Percentiles rank a stretch among this genome's conserved stretches.
phyloP scores from a whole-genome alignment of 2,329 filamentous ascomycete species.

The Colletotrichum lini region DNA sequence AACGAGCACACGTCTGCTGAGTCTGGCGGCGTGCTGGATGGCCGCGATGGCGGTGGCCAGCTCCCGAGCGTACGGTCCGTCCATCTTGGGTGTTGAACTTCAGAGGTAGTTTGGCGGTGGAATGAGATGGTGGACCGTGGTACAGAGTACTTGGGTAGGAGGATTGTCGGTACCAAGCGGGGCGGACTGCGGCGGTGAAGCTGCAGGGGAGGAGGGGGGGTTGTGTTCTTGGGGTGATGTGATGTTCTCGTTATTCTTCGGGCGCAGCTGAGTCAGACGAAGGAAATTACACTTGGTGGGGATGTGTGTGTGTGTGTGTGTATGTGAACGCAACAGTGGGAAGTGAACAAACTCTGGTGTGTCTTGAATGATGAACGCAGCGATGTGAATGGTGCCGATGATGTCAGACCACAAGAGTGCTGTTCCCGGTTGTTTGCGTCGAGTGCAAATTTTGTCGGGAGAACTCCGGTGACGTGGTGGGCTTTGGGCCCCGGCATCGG shows the following conservation, averaged over 20 bases:
- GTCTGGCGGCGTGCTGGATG: constrained; percentile 61
- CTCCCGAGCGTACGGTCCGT: constrained; percentile 59
- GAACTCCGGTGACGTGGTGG: constrained; percentile 27
- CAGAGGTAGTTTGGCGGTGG: not conserved
- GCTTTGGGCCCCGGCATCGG: constrained; percentile 31
- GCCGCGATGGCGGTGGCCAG: constrained; percentile 59
- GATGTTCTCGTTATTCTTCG: no score
- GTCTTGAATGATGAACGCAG: not conserved
- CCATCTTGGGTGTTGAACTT: constrained; percentile 50
- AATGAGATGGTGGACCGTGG: not conserved
- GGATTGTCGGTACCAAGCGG: constrained; percentile 4
- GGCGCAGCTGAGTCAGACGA: constrained; percentile 3
- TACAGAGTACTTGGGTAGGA: not conserved
- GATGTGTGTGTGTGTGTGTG: not conserved
- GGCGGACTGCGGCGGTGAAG: not conserved
- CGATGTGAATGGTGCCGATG: constrained; percentile 23
- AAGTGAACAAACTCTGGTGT: not conserved
- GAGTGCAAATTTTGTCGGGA: constrained; percentile 39
- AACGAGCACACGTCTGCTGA: constrained; percentile 65
- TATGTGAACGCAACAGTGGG: no score
- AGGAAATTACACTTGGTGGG: no score
- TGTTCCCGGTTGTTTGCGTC: constrained; percentile 14
- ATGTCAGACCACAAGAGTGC: constrained; percentile 24
- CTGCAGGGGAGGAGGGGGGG: not conserved
- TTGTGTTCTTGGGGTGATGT: not conserved